Evolutionary conservation across 2,329 filamentous ascomycete genomes (phyloP).

Genomic region (Piedraia hortae): DNA sequence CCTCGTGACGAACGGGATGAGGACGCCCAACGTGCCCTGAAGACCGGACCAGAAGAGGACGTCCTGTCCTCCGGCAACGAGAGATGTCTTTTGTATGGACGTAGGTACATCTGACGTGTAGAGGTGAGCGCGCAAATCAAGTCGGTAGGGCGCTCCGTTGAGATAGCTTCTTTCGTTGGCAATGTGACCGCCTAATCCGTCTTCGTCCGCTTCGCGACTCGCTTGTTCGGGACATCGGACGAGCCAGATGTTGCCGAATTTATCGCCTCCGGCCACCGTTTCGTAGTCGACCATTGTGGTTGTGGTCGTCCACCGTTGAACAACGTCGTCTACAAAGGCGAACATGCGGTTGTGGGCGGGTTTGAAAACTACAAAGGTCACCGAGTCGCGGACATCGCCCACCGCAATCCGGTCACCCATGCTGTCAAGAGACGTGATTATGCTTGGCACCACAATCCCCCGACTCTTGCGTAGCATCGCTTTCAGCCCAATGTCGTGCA

Average conservation of each 20-base stretch:
- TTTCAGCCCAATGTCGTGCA: slow-evolving; percentile 83
- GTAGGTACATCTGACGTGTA: slow-evolving; percentile 83
- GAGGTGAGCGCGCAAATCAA: slow-evolving; percentile 66
- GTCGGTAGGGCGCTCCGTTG: slow-evolving; percentile 60
- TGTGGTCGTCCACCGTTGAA: slow-evolving; percentile 73
- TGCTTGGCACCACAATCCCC: slow-evolving; percentile 15
- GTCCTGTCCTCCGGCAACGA: slow-evolving; percentile 78
- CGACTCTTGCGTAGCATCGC: slow-evolving; percentile 68
- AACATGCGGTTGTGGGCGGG: slow-evolving; percentile 73
- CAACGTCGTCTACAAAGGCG: slow-evolving; percentile 71
- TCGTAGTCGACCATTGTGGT: slow-evolving; percentile 94
- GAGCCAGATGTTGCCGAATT: slow-evolving; percentile 91
- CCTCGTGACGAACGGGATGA: slow-evolving; percentile 72
- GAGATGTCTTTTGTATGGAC: slow-evolving; percentile 61
- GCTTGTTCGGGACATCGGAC: slow-evolving; percentile 65
- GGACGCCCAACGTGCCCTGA: slow-evolving; percentile 76
- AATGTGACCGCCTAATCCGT: slow-evolving; percentile 72
- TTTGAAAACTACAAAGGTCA: slow-evolving; percentile 86
- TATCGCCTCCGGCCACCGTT: slow-evolving; percentile 79
- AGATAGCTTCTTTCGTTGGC: slow-evolving; percentile 73
- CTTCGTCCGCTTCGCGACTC: slow-evolving; percentile 74
- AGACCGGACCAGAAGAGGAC: slow-evolving; percentile 81
- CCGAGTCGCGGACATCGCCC: slow-evolving; percentile 73
- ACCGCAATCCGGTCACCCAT: slow-evolving; percentile 80
- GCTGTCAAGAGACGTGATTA: slow-evolving; percentile 70